Base-by-base conservation (phyloP, 2,329 filamentous ascomycete genomes). In the Fusarium pilosicola region DNA sequence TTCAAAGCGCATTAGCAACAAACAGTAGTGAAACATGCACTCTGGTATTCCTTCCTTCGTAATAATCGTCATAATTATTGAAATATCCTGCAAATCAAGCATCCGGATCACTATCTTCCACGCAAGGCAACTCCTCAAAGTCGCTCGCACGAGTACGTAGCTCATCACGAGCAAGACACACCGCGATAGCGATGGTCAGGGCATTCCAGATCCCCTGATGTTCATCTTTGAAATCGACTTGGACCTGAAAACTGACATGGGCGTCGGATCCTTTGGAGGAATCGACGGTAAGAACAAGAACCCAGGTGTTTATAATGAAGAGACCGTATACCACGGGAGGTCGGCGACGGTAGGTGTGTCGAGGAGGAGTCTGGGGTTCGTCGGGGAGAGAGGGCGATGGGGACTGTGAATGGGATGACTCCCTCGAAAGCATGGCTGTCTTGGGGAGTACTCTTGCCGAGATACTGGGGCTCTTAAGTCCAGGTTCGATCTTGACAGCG, bases 181-280 rank as follows among this genome's bases (percentile, higher is more conserved):
- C 79, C 17, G 80, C 80, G 28, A 84, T 79, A 14, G 83, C 84
- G 15, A 84, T 61, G 8, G 84, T 85, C 42, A 86, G 72, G 5
- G 83, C 84, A 70, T 86, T 85, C 84, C 84, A 86, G 28, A 86
- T 80, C 59, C 83, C 81, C 73, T 85, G 84, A 24, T 80, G 76
- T 17, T 76, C 76, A 48, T 84, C 80, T 58, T 79, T 77, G 49
- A 86, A 84, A 51, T 84, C 78, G 28, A 81, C 76, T 51, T 84
- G 81, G n/a, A 85, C 80, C 51, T 85, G 84, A 60, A 82, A 85
- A 70, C 83, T 85, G 38, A 85, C 79, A 57, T 81, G 80, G n/a
- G 79, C 80, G 8, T 77, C 51, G 5, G 80, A 74, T 7, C 78
- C 82, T 55, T 81, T 81, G 26, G 82, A 76, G 1, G 84, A 79